A percentile compares a stretch with the other conserved stretches of the same genome.
These are phyloP conservation scores for Geranomyces variabilis DNA, from an alignment of 192 early-diverging fungal species.

Conservation along the genomic window DNA sequence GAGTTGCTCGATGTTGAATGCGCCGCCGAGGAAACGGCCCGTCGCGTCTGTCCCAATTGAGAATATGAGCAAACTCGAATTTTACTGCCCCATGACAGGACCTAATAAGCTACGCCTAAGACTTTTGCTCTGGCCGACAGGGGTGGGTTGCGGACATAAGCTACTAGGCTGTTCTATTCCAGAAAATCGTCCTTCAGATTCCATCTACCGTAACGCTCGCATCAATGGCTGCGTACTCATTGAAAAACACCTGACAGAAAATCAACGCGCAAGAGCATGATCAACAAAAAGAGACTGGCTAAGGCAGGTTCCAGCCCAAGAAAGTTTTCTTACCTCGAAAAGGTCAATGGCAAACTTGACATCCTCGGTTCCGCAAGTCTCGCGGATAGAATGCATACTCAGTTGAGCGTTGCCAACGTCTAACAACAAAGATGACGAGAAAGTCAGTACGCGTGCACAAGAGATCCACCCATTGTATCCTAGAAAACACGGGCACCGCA, in stretches of 20 bases:
- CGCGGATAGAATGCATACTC: slow-evolving; percentile 97
- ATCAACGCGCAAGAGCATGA: not conserved
- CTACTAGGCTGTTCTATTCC: no score
- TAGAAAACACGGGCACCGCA: no score
- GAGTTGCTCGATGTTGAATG: no score
- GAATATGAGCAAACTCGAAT: no score
- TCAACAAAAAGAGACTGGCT: not conserved
- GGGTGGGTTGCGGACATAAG: no score
- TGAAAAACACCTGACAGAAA: slow-evolving; percentile 59
- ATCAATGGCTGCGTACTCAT: slow-evolving; percentile 62
- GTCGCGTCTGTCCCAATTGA: no score
- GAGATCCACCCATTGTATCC: not conserved
- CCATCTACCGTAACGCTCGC: slow-evolving; percentile 58
- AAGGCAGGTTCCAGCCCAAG: not conserved
- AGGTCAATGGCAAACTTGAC: slow-evolving; percentile 81
- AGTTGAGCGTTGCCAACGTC: slow-evolving; percentile 96
- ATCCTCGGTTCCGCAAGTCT: slow-evolving; percentile 87
- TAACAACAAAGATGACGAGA: slow-evolving; percentile 9
- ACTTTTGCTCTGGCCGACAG: no score
- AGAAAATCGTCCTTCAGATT: not conserved
- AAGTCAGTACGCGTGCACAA: not conserved
- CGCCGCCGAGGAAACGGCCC: no score
- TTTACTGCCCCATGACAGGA: no score
- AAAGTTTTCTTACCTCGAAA: slow-evolving; percentile 65
- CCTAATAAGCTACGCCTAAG: no score